Evolutionary conservation across 2,329 filamentous ascomycete genomes (phyloP).

Genomic region (Seiridium unicorne): DNA sequence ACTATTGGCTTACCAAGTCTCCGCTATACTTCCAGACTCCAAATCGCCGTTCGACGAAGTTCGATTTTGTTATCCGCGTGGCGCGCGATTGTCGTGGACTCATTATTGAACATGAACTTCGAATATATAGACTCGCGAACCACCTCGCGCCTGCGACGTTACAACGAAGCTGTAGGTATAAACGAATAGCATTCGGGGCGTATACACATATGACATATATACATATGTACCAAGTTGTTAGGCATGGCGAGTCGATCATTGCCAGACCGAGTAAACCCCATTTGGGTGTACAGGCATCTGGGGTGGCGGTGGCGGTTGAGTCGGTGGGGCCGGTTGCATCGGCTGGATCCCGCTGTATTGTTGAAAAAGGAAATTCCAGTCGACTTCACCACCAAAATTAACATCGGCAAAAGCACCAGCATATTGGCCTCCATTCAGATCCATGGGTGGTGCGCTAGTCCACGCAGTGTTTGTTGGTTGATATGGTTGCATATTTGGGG

Average conservation of each 20-base stretch:
- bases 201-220: too few species aligned
- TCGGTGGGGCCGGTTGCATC: not conserved
- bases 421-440: slow-evolving; percentile 24
- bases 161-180: too few species aligned
- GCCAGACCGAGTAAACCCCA: not conserved
- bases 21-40: too few species aligned
- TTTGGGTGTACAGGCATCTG: not conserved
- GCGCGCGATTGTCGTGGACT: too few species aligned
- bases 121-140: too few species aligned
- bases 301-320: not conserved
- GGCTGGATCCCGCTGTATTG: slow-evolving; percentile 24
- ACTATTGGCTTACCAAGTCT: too few species aligned
- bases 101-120: too few species aligned
- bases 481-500: slow-evolving; percentile 7
- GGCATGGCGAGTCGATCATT: not conserved
- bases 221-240: too few species aligned
- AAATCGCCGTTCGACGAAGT: too few species aligned
- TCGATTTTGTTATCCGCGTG: too few species aligned
- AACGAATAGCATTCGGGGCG: too few species aligned
- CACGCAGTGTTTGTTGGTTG: slow-evolving; percentile 15
- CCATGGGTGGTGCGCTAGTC: slow-evolving; percentile 16
- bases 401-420: slow-evolving; percentile 26
- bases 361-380: slow-evolving; percentile 28
- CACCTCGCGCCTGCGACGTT: too few species aligned
- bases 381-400: slow-evolving; percentile 30